Percentiles rank a stretch among this genome's conserved stretches.
Evolutionary conservation across 75 land plant species (phyloP).

Genomic region (Pinus albicaulis): DNA sequence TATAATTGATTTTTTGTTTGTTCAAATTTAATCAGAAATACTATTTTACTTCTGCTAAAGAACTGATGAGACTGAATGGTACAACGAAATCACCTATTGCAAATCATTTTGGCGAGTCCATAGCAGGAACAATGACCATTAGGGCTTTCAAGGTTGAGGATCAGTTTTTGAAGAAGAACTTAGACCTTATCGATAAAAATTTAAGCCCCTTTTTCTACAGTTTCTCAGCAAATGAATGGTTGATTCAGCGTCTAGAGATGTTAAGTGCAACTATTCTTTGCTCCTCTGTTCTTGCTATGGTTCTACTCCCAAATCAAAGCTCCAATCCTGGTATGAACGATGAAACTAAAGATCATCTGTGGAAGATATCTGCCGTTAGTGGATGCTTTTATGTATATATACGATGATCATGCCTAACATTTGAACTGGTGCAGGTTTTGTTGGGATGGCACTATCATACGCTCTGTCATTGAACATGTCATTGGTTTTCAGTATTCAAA

Average conservation of each 20-base stretch:
- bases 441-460: slow-evolving; percentile 41
- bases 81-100: slow-evolving; percentile 47
- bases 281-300: slow-evolving; percentile 32
- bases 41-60: slow-evolving; percentile 32
- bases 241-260: slow-evolving; percentile 34
- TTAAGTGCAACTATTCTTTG: slow-evolving; percentile 19
- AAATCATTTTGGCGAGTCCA: slow-evolving; percentile 38
- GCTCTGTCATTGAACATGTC: slow-evolving; percentile 43
- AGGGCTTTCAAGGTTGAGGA: slow-evolving; percentile 32
- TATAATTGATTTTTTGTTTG: neutral
- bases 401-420: neutral
- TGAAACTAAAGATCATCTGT: neutral
- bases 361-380: neutral
- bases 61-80: slow-evolving; percentile 43
- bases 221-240: slow-evolving; percentile 34
- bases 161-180: slow-evolving; percentile 25
- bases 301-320: slow-evolving; percentile 26
- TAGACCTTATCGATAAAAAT: slow-evolving; percentile 31
- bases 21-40: slow-evolving; percentile 21
- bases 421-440: slow-evolving; percentile 35
- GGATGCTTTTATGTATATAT: neutral
- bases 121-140: slow-evolving; percentile 39
- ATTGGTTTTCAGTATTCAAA: slow-evolving; percentile 29
- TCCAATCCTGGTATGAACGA: slow-evolving; percentile 31
- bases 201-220: slow-evolving; percentile 41